phyloP scores from a whole-genome alignment of 2,329 filamentous ascomycete species.

The Phaeosphaeria sp. region DNA sequence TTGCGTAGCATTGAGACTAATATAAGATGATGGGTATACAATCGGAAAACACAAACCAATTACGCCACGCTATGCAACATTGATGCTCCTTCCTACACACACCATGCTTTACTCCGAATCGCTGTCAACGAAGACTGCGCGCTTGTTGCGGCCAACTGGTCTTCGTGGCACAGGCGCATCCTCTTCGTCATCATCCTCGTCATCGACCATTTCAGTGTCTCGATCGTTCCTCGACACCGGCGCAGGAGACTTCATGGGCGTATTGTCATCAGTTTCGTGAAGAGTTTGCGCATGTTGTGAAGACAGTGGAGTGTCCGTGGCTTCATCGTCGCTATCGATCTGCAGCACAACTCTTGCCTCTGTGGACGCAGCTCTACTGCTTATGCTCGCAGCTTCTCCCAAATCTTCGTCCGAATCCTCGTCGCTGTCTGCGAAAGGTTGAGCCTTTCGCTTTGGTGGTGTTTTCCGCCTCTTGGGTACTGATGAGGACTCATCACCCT shows the following conservation, averaged over 20 bases:
- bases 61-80: constrained; percentile 25
- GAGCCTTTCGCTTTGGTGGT: constrained; percentile 34
- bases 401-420: constrained; percentile 30
- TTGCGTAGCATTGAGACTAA: neutral
- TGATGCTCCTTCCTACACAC: constrained; percentile 1
- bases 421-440: constrained; percentile 39
- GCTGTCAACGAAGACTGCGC: constrained; percentile 55
- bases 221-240: constrained; percentile 6
- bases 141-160: constrained; percentile 43
- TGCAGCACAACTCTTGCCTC: constrained; percentile 21
- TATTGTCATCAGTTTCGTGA: constrained; percentile 20
- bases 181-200: constrained; percentile 49
- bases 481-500: constrained; percentile 28
- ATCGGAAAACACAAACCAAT: constrained; percentile 13
- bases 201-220: constrained; percentile 36
- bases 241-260: constrained; percentile 9
- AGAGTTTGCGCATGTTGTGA: constrained; percentile 39
- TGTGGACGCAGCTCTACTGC: constrained; percentile 37
- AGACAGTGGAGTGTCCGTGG: constrained; percentile 50
- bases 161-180: constrained; percentile 45
- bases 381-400: constrained; percentile 24
- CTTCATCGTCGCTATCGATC: constrained; percentile 39
- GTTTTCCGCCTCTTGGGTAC: constrained; percentile 42
- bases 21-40: constrained; percentile 30
- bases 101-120: constrained; percentile 47